phyloP scores from a whole-genome alignment of 2,329 filamentous ascomycete species.

The Colletotrichum navitas region DNA sequence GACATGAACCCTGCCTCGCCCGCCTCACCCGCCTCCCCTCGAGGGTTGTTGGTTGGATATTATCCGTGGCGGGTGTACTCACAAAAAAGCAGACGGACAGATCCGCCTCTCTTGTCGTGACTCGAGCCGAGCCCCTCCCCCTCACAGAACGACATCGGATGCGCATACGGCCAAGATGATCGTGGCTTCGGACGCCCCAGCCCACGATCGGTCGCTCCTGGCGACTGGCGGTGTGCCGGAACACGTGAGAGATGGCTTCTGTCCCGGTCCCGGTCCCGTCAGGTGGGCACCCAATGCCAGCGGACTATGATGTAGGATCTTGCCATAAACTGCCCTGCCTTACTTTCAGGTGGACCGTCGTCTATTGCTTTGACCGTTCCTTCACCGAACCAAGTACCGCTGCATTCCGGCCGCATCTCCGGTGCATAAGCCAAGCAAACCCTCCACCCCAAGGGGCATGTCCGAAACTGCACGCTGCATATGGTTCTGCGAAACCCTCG shows the following conservation, averaged over 20 bases:
- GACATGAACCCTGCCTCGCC: slow-evolving; percentile 1
- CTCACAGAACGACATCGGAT: not conserved
- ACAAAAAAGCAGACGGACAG: not conserved
- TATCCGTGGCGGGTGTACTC: not conserved
- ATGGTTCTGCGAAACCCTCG: not conserved
- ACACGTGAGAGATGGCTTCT: slow-evolving; percentile 36
- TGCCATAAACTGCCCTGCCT: too few species aligned
- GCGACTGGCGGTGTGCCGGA: slow-evolving; percentile 39
- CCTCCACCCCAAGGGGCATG: not conserved
- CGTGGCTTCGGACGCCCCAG: not conserved
- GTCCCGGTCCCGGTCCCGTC: slow-evolving; percentile 37
- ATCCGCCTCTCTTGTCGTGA: slow-evolving; percentile 1
- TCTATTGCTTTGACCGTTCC: slow-evolving; percentile 12
- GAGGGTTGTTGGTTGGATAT: not conserved
- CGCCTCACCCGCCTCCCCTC: not conserved
- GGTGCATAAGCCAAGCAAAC: slow-evolving; percentile 25
- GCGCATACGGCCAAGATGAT: slow-evolving; percentile 2
- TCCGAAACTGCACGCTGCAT: not conserved
- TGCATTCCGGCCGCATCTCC: slow-evolving; percentile 21
- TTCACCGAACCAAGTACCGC: slow-evolving; percentile 19
- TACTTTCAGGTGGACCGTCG: slow-evolving; percentile 7
- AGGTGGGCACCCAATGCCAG: slow-evolving; percentile 23
- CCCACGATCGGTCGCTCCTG: slow-evolving; percentile 33
- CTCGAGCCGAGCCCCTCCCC: not conserved
- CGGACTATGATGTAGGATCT: not conserved